Percentiles rank a stretch among this genome's conserved stretches.
phyloP scores from a whole-genome alignment of 1,284 basidiomycete species.

The Rhodotorula sp. region DNA sequence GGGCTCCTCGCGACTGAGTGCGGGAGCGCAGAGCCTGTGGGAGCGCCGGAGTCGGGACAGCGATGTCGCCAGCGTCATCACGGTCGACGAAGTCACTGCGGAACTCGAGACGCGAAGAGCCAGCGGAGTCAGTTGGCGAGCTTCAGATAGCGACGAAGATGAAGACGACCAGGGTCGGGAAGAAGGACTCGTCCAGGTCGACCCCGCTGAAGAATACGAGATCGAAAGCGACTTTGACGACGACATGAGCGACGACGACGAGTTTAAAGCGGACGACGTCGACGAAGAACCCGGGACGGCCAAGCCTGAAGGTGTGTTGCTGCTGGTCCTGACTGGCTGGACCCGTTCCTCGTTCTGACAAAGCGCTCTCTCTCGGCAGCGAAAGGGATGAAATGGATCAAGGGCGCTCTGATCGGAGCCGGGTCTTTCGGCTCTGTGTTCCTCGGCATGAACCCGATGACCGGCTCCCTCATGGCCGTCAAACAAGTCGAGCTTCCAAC shows the following conservation, averaged over 20 bases:
- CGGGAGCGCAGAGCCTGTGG: constrained; percentile 31
- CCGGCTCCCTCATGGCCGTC: constrained; percentile 94
- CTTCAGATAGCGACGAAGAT: not conserved
- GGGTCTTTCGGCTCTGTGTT: constrained; percentile 93
- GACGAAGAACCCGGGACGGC: constrained; percentile 40
- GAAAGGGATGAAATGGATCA: constrained; percentile 73
- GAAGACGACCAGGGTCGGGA: constrained; percentile 30
- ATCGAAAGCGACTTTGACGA: constrained; percentile 44
- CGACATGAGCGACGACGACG: constrained; percentile 47
- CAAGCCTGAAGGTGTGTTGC: constrained; percentile 25
- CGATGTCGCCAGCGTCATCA: constrained; percentile 87
- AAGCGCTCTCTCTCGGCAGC: not conserved
- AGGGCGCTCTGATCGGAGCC: constrained; percentile 94
- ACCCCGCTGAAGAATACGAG: constrained; percentile 39
- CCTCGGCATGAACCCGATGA: constrained; percentile 94
- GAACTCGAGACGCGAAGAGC: constrained; percentile 82
- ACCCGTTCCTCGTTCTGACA: too few species aligned
- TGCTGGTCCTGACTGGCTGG: not conserved
- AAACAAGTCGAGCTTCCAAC: constrained; percentile 96
- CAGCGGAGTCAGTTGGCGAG: constrained; percentile 49
- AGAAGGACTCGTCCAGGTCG: constrained; percentile 45
- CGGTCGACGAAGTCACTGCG: constrained; percentile 95
- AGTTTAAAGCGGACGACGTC: constrained; percentile 47
- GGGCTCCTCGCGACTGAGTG: constrained; percentile 18
- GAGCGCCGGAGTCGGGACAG: constrained; percentile 32